Conservation (phyloP, 2,329 filamentous ascomycete species). For the Aspergillus udagawae region DNA sequence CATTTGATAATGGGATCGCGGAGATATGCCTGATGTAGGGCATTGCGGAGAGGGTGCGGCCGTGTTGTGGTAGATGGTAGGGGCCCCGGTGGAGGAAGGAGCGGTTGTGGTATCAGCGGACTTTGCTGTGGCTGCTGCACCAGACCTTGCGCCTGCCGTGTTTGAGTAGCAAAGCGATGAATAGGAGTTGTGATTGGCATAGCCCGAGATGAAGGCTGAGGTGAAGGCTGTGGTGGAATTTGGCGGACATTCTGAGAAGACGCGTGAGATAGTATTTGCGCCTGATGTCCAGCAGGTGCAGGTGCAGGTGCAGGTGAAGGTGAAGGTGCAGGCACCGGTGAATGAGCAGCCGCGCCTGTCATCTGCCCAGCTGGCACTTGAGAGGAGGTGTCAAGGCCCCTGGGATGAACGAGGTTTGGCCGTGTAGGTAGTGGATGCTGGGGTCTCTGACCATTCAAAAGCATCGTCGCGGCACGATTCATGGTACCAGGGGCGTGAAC, state of each 20-base stretch:
- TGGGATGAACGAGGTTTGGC: background rate
- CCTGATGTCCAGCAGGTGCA: background rate
- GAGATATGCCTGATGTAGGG: constrained; percentile 58
- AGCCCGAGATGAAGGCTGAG: background rate
- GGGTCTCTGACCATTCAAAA: background rate
- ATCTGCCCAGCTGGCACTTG: background rate
- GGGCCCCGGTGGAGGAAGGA: constrained; percentile 36
- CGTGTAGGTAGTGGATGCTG: background rate
- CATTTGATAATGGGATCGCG: constrained; percentile 48
- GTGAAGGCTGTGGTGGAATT: background rate
- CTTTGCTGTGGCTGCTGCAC: background rate
- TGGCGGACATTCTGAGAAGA: background rate
- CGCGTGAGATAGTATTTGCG: background rate
- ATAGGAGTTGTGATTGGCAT: background rate
- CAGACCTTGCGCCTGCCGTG: background rate
- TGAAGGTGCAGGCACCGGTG: background rate
- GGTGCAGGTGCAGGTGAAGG: too few relatives aligned
- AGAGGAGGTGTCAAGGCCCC: background rate
- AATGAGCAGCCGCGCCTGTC: background rate
- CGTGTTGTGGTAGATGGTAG: constrained; percentile 35
- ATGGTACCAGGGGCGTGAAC: background rate
- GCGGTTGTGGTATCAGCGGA: background rate
- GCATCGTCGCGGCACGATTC: background rate
- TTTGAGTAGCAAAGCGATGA: background rate
- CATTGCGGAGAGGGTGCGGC: constrained; percentile 44